Evolutionary conservation across 225 moss, liverwort and hornwort species (phyloP), one percentile per base, ranked within the genome.

Genomic region (Neckera pumila): DNA sequence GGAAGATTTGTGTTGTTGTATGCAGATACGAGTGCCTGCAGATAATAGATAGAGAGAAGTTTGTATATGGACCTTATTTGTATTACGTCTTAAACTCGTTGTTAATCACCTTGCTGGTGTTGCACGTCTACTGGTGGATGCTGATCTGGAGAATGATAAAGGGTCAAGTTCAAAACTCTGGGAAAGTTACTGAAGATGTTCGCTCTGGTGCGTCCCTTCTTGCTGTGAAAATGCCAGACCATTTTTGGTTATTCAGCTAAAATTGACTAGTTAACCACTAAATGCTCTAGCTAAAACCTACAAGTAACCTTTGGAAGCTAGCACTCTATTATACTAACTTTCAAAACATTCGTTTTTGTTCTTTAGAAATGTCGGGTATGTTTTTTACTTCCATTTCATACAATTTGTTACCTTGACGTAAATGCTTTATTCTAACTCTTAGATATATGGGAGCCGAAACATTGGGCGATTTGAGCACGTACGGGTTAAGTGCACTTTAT

Each of bases 121-220:
- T 94, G 81, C 95, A 95, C 88, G 51, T 95, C 23, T 95, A 95
- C 76, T 95, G 95, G 95, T 93, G 94, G 95, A 53, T 95, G 42
- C 82, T 95, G 64, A 95, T 95, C 84, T 95, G 90, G 92, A 92
- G 94, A 88, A 94, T 93, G 88, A 87, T 93, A 36, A 83, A 92
- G 87, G 88, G 51, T 85, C 95, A 95, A 88, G 47, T 95, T 81
- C 89, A 91, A 89, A 92, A 92, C 49, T 88, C 90, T 33, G 95
- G 95, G 65, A 93, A 91, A 86, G 69, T 95, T 38, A 89, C 91
- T 40, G 94, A 94, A n/a, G 95, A 95, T 83, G 94, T 95, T 84
- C 94, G 95, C 84, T 95, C 95, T 72, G 95, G 94, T 93, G 58
- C 82, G 89, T 84, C 78, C 59, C 60, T 82, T 82, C 78, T 87